Base-by-base conservation (phyloP, 257 asterid species). In the Leonotis leonurus region DNA sequence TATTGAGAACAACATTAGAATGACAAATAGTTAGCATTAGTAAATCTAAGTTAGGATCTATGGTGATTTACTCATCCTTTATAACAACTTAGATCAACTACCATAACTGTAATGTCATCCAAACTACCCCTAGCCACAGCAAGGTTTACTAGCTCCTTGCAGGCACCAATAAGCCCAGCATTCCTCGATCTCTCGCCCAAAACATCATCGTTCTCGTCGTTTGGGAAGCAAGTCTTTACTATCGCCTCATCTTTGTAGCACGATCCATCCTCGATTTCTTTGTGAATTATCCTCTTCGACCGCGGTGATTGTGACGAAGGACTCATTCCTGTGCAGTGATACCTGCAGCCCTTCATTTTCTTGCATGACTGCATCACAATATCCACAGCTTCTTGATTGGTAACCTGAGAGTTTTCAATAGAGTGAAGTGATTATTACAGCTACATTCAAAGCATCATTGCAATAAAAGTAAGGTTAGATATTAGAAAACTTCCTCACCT, bases 361-460 rank as follows among this genome's bases (percentile, higher is more conserved):
- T 71, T 76, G 60, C 87, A 81, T 12, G 77, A 69, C 66, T 71
- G 71, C 70, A 30, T 71, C 25, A 83, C 83, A 36, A 89, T 49
- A 59, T 89, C 89, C 24, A 81, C 74, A 17, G 86, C 94, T 76
- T 89, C 96, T 70, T 86, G 89, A 76, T 83, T 81, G 65, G 76
- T 73, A 36, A 85, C 95, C 95, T 85, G 70, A 36, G 32, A 32
- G 3, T 21, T 25, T 24, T 25, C 16, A 30, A 66, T 10, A 0
- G 9, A 8, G 0, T 3, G 6, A 33, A 63, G 3, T n/a, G 13
- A 50, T 18, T 1, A 12, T 16, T 20, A 62, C 2, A 30, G 25
- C 36, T 16, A 26, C 17, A 3, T 16, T 53, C 17, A 10, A 46
- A 8, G 14, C 11, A 39, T n/a, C 16, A 39, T 36, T 7, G 6